phyloP scores from a whole-genome alignment of 805 yeast genomes.

The Yarrowia bubula region DNA sequence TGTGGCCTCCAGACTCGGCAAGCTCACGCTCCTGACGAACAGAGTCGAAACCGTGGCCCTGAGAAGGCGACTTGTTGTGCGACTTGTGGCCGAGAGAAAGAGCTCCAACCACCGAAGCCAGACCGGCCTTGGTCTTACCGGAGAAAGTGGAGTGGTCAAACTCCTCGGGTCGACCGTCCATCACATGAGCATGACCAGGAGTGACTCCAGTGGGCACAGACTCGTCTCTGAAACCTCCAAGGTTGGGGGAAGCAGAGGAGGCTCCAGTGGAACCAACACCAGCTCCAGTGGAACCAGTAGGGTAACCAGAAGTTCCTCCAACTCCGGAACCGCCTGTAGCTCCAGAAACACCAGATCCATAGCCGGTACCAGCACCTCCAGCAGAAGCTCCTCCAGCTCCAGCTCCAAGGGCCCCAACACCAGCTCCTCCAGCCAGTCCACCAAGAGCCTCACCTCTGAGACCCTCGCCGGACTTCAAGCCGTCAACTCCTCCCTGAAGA shows the following conservation, averaged over 20 bases:
- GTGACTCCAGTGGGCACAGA: background rate
- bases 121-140: slow-evolving; percentile 21
- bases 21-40: background rate
- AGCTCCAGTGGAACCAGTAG: background rate
- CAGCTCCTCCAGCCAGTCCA: background rate
- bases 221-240: background rate
- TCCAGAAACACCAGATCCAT: background rate
- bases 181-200: background rate
- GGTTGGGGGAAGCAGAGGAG: background rate
- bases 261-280: background rate
- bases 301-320: background rate
- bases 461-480: background rate
- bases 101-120: slow-evolving; percentile 10
- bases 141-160: background rate
- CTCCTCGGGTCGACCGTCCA: slow-evolving; percentile 16
- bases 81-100: background rate
- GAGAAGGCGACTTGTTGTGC: background rate
- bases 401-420: background rate
- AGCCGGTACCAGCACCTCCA: background rate
- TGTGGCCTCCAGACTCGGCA: background rate
- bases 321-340: background rate
- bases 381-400: background rate
- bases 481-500: background rate
- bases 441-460: background rate
- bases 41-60: background rate